phyloP scores from a whole-genome alignment of 192 early-diverging fungal genomes.

The Phlyctochytrium bullatum region DNA sequence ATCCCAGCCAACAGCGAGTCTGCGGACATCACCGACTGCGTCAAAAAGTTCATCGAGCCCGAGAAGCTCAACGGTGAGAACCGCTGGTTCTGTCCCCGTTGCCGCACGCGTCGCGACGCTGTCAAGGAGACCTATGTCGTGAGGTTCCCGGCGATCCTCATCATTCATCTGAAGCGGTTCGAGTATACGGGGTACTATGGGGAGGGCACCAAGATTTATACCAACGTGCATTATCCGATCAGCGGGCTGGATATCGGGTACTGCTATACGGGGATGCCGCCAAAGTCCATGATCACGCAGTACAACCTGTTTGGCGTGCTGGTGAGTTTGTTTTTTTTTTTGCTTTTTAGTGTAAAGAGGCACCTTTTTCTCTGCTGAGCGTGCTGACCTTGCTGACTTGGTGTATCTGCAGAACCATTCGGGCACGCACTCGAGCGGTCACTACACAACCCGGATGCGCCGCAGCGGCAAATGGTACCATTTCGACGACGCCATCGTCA shows the following conservation, averaged over 20 bases:
- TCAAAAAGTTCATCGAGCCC: constrained; percentile 77
- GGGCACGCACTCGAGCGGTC: not conserved
- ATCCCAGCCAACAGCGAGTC: constrained; percentile 61
- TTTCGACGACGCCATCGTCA: not conserved
- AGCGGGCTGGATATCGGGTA: constrained; percentile 68
- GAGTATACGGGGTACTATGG: constrained; percentile 70
- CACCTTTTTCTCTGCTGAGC: no score
- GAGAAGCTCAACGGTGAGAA: constrained; percentile 89
- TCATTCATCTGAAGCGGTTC: constrained; percentile 88
- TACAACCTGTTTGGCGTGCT: constrained; percentile 10
- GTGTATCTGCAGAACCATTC: not conserved
- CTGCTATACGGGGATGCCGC: constrained; percentile 30
- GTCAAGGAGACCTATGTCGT: constrained; percentile 77
- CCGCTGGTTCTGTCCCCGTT: constrained; percentile 85
- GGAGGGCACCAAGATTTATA: constrained; percentile 80
- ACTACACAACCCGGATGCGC: not conserved
- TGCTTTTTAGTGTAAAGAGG: constrained; percentile 19
- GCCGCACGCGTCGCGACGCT: constrained; percentile 68
- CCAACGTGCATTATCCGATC: constrained; percentile 73
- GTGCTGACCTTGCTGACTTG: constrained; percentile 48
- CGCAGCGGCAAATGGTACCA: not conserved
- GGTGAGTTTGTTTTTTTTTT: constrained; percentile 12
- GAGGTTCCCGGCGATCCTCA: constrained; percentile 75
- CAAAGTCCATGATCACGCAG: not conserved
- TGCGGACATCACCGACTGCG: constrained; percentile 73